Conservation (phyloP, 2,329 filamentous ascomycete species). For the Cercospora sp. region DNA sequence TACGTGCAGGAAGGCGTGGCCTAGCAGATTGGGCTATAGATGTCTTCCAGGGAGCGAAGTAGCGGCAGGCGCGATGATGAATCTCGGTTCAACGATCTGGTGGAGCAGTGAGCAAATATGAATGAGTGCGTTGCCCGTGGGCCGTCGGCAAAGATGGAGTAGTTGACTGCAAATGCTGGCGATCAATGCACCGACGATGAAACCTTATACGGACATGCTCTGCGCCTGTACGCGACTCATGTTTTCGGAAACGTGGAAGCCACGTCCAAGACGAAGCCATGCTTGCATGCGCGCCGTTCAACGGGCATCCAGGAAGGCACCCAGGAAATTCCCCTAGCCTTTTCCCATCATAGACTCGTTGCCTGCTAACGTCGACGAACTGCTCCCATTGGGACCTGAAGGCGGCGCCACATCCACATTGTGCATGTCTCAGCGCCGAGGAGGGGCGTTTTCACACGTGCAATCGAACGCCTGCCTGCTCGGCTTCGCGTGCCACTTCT, state of each 20-base stretch:
- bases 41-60: background rate
- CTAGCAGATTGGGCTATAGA: background rate
- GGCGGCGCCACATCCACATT: conserved; percentile 9
- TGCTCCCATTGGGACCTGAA: background rate
- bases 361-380: background rate
- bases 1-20: background rate
- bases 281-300: background rate
- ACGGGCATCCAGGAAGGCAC: background rate
- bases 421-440: background rate
- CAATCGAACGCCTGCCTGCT: background rate
- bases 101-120: background rate
- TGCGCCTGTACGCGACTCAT: background rate
- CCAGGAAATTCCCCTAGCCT: background rate
- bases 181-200: background rate
- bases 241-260: conserved; percentile 4
- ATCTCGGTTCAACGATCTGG: background rate
- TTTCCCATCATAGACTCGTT: background rate
- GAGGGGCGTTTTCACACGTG: conserved; percentile 4
- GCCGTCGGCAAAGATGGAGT: conserved; percentile 7
- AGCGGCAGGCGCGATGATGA: background rate
- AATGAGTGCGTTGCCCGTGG: background rate
- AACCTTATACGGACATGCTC: conserved; percentile 2
- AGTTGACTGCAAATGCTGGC: background rate
- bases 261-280: background rate
- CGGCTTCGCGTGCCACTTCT: background rate